phyloP scores from a whole-genome alignment of 805 yeast species.

The Candida boidinii region DNA sequence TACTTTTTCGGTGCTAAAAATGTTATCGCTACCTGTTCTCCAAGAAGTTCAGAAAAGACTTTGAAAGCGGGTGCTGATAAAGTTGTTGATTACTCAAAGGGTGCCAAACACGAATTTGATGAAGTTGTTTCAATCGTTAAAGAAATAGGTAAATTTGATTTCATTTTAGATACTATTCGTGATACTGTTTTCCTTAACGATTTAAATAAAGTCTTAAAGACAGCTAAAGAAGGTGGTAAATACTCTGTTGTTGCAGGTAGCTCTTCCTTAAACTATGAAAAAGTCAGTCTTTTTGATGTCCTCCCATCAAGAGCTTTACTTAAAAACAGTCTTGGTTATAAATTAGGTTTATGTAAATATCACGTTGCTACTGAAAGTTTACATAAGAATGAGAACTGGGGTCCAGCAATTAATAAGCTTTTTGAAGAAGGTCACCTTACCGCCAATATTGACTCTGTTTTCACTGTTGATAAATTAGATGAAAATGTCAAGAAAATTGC shows the following conservation, averaged over 20 bases:
- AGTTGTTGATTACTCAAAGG: constrained; percentile 48
- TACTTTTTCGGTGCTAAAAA: constrained; percentile 33
- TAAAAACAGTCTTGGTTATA: constrained; percentile 5
- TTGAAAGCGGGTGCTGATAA: constrained; percentile 45
- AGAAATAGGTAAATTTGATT: constrained; percentile 43
- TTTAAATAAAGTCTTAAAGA: constrained; percentile 35
- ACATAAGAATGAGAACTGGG: constrained; percentile 7
- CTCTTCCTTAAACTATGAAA: constrained; percentile 26
- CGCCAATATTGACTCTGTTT: constrained; percentile 46
- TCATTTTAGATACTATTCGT: constrained; percentile 62
- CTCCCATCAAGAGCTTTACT: constrained; percentile 14
- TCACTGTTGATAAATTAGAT: constrained; percentile 37
- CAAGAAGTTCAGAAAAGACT: constrained; percentile 28
- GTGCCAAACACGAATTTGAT: constrained; percentile 25
- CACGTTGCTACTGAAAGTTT: constrained; percentile 3
- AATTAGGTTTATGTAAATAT: constrained; percentile 9
- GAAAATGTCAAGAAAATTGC: constrained; percentile 42
- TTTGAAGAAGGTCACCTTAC: constrained; percentile 35
- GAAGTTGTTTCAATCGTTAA: constrained; percentile 23
- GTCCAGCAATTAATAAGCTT: constrained; percentile 30
- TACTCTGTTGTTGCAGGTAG: constrained; percentile 57
- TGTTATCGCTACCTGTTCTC: constrained; percentile 46
- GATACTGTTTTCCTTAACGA: constrained; percentile 38
- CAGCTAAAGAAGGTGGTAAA: constrained; percentile 35
- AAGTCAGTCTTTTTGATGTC: constrained; percentile 15